Evolutionary conservation across 495 filamentous ascomycete genomes (phyloP), one percentile per base, ranked within the genome.

Genomic region (Viridothelium virens): DNA sequence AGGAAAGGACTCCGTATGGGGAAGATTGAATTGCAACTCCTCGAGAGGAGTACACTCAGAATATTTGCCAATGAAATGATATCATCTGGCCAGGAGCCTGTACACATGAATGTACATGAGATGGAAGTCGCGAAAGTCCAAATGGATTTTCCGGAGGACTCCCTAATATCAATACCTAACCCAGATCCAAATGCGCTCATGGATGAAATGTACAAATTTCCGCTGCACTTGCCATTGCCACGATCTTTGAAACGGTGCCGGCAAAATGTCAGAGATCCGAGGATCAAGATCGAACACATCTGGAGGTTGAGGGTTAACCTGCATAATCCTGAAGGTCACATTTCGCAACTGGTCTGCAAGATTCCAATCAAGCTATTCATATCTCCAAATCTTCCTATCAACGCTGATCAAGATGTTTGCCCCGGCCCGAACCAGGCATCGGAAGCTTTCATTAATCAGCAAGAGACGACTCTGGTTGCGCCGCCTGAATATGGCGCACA

Each of bases 401-500:
- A 90, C 69, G 89, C 93, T 25, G 82, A 92, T 67, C 90, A 92
- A 64, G 86, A 86, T 67, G 79, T 91, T 18, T 81, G 84, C 65
- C 75, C 80, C 1, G 81, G 82, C 5, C 73, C 77, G 59, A 74
- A 76, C 62, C 74, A 76, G 14, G 70, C 75, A 41, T 67, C 77
- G 18, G 77, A 68, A 66, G 79, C 69, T 64, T 76, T 70, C 66
- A 68, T 76, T 69, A 71, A 72, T 74, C 70, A 69, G 72, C 69
- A 70, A 41, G 72, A 72, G 62, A 72, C 64, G 71, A 77, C 63
- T 25, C 61, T 74, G 6, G 67, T 88, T 67, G 90, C 91, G 12
- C 94, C 94, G 39, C 94, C 94, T 0, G 81, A 89, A 39, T 98
- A 98, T 72, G 90, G 89, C 59, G 84, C 91, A 68, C 93, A 97